phyloP scores from a whole-genome alignment of 345 rosid species.

The Rhodamnia rubescens region DNA sequence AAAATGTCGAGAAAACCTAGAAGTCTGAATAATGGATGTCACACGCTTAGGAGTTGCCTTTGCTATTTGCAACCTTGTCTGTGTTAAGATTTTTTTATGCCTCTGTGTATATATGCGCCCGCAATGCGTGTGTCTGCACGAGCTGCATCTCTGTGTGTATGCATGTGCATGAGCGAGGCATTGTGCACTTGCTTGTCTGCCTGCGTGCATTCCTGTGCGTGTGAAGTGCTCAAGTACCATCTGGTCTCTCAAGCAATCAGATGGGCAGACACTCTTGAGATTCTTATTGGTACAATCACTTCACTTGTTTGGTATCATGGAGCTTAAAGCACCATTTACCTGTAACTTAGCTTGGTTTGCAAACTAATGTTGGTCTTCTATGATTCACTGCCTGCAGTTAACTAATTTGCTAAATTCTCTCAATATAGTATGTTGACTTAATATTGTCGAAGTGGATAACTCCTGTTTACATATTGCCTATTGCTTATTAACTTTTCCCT shows the following conservation, averaged over 20 bases:
- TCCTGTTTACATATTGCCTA: neutral
- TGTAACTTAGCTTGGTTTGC: neutral
- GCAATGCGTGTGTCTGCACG: neutral
- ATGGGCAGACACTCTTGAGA: neutral
- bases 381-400: neutral
- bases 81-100: neutral
- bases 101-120: neutral
- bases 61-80: neutral
- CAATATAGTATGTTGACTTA: neutral
- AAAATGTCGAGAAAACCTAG: neutral
- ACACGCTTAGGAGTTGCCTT: neutral
- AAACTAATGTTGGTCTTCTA: neutral
- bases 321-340: neutral
- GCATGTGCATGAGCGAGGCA: neutral
- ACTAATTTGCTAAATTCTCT: neutral
- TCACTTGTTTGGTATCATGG: neutral
- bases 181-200: neutral
- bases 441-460: neutral
- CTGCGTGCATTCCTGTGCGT: neutral
- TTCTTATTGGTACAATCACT: neutral
- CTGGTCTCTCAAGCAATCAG: neutral
- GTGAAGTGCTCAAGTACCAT: neutral
- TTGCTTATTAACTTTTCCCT: neutral
- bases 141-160: neutral
- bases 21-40: neutral